Evolutionary conservation across 129 eudicot genomes (phyloP).

Genomic region (Artemisia argyi): DNA sequence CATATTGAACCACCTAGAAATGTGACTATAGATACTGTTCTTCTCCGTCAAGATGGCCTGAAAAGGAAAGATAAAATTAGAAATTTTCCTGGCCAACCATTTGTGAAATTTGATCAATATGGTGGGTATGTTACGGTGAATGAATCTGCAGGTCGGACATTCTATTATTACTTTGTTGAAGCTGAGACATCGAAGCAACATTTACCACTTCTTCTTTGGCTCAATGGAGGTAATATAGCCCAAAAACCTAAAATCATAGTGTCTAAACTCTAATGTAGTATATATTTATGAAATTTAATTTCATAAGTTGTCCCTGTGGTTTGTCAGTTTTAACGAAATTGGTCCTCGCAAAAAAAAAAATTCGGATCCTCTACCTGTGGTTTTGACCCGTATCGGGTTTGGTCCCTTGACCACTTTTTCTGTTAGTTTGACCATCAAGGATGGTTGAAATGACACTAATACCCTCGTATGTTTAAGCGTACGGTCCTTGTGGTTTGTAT

Average conservation of each 20-base stretch:
- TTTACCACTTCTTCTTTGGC: conserved; percentile 89
- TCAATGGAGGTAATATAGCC: conserved; percentile 53
- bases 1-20: conserved; percentile 31
- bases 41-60: conserved; percentile 39
- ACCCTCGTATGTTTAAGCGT: too few relatives aligned
- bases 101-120: conserved; percentile 49
- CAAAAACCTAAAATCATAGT: not conserved
- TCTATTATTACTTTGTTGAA: conserved; percentile 34
- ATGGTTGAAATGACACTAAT: too few relatives aligned
- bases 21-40: not conserved
- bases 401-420: too few relatives aligned
- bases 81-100: conserved; percentile 72
- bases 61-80: conserved; percentile 56
- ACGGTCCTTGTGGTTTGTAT: too few relatives aligned
- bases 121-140: conserved; percentile 78
- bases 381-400: too few relatives aligned
- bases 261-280: too few relatives aligned
- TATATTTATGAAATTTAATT: too few relatives aligned
- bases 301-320: too few relatives aligned
- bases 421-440: too few relatives aligned
- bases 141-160: conserved; percentile 37
- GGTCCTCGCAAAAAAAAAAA: too few relatives aligned
- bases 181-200: conserved; percentile 36
- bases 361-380: too few relatives aligned
- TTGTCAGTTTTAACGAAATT: too few relatives aligned